Evolutionary conservation across 2,329 filamentous ascomycete species (phyloP), one percentile per base, ranked within the genome.

Genomic region (Aspergillus thermomutatus): DNA sequence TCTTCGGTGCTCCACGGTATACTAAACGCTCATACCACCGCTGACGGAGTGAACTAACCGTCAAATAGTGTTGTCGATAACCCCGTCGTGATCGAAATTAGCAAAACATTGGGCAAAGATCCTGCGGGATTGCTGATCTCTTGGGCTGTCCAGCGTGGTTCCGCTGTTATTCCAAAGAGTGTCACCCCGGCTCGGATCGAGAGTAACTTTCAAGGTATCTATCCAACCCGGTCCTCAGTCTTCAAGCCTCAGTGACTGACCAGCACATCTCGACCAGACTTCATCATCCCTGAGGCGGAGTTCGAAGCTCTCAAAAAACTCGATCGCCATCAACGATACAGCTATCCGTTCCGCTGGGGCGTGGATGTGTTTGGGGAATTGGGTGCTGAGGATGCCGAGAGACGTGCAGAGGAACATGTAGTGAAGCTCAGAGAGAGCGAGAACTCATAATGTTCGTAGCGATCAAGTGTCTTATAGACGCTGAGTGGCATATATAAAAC

Each of bases 141-240:
- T 46, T 84, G 82, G 81, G 79, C 77, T 11, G 73, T 84, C 8
- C 79, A 83, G 64, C 74, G 82, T 26, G 81, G 82, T 1, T 82
- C 79, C 1, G 75, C 80, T 7, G 81, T 82, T 66, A 94, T 94
- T 66, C 80, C 82, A 17, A 84, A 85, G 70, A 80, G 78, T 49
- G 80, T 83, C 3, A 84, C 81, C 0, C 75, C 79, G 1, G 73
- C 74, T 11, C 73, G 82, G 34, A 83, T 85, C 53, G 72, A 75
- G 52, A 72, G 74, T 46, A 83, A 83, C 53, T 74, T 80, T 56
- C 64, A 76, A 63, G 77, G 77, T 72, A 69, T 46, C 49, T 9
- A 2, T 23, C 21, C 47, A 31, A 31, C 28, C 28, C 4, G 27
- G 10, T 40, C 14, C 21, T 6, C 8, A 14, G 4, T 14, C 14